Conservation (phyloP, 2,329 filamentous ascomycete genomes). For the Fusarium agapanthi region DNA sequence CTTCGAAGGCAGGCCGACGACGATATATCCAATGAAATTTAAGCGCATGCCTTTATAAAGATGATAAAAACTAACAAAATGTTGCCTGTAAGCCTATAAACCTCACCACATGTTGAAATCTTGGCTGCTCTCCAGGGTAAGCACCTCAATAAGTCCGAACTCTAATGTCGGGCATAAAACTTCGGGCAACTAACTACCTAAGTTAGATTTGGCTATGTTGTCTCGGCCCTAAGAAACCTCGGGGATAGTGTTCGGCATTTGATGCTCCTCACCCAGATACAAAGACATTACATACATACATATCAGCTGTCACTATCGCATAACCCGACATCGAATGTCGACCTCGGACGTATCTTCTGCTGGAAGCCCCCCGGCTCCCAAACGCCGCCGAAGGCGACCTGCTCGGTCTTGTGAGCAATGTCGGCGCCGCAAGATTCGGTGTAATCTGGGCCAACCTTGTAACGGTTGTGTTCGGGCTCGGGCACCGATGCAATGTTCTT, state of each 20-base stretch:
- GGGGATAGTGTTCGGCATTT: conserved; percentile 30
- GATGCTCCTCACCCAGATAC: conserved; percentile 18
- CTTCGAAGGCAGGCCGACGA: background rate
- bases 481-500: conserved; percentile 37
- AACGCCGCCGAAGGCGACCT: conserved; percentile 38
- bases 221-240: conserved; percentile 14
- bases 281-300: background rate
- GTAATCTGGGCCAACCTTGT: conserved; percentile 36
- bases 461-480: conserved; percentile 38
- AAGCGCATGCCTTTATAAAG: too few species aligned
- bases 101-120: too few species aligned
- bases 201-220: too few species aligned
- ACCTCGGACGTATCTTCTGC: conserved; percentile 1
- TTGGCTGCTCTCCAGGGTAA: too few species aligned
- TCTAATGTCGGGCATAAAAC: conserved; percentile 26
- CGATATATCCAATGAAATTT: background rate
- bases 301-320: background rate
- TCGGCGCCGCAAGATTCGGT: conserved; percentile 39
- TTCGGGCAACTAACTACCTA: too few species aligned
- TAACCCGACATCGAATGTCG: background rate
- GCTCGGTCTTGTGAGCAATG: conserved; percentile 41
- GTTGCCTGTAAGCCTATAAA: too few species aligned
- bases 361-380: conserved; percentile 14
- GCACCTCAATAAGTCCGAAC: background rate
- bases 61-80: background rate